Base-by-base conservation (phyloP, 2,329 filamentous ascomycete genomes). In the Arthroderma uncinatum region DNA sequence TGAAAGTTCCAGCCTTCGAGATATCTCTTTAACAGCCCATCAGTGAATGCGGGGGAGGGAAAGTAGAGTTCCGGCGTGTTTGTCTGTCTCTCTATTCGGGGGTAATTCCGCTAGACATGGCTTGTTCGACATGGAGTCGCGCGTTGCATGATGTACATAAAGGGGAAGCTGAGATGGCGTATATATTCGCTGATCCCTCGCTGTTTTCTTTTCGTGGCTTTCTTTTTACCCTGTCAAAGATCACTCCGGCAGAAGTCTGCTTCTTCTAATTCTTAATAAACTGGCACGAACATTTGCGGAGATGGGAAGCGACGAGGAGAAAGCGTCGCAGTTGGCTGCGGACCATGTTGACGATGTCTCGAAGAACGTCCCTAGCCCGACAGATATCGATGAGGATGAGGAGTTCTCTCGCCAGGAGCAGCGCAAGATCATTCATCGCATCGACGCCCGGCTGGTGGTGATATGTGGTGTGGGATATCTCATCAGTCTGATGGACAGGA, bases 401-500 rank as follows among this genome's bases (percentile, higher is more conserved):
- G 60, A 59, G 42, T 83, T 84, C 69, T 78, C 80, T 0, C 76
- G 76, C 0, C 70, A 76, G 16, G 83, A 92, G 71, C 80, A 86
- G 71, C 81, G 75, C 66, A 78, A 73, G 42, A 87, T 93, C 64
- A 82, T 90, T 42, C 77, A 79, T 57, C 81, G 82, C 10, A 76
- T 93, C 63, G 89, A 94, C 70, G 73, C 76, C 30, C 81, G 84
- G 1, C 73, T 87, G 2, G 80, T 86, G 40, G 66, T 78, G 2
- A 83, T 79, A 1, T 79, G 82, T 3, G 84, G 84, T 19, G 66
- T 78, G 62, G 79, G 89, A 73, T 91, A 91, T 70, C 88, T 85
- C 67, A 77, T 88, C 64, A 85, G 81, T 62, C 73, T 92, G 59
- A 87, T 92, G 82, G 88, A 93, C 66, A 78, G 88, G 33, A 89